Percentiles rank a stretch among this genome's conserved stretches.
These are phyloP conservation scores for Hypoxylon perforatum DNA, from an alignment of 495 filamentous ascomycete genomes.

Conservation along the genomic window DNA sequence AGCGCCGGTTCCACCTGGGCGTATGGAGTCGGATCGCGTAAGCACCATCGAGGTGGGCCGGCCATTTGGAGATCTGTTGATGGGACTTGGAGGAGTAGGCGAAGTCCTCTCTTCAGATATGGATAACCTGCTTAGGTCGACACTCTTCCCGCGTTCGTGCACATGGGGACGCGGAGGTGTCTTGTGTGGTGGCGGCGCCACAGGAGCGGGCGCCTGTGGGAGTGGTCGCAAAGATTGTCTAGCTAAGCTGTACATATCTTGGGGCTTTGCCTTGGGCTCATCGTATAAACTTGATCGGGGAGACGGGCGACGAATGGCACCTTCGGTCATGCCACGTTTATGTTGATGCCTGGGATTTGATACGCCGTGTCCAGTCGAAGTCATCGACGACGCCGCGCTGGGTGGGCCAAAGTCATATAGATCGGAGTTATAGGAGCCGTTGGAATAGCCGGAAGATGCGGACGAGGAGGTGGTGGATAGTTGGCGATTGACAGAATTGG, in stretches of 20 bases:
- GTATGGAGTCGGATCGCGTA: slow-evolving; percentile 62
- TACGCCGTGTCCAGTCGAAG: slow-evolving; percentile 68
- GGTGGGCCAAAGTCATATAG: slow-evolving; percentile 74
- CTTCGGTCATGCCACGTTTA: slow-evolving; percentile 82
- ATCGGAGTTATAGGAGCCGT: slow-evolving; percentile 63
- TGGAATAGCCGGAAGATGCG: slow-evolving; percentile 79
- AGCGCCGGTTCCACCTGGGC: slow-evolving; percentile 44
- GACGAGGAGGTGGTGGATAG: slow-evolving; percentile 81
- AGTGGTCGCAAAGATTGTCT: slow-evolving; percentile 83
- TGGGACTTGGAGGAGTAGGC: slow-evolving; percentile 52
- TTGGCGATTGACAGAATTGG: slow-evolving; percentile 69
- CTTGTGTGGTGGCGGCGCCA: slow-evolving; percentile 53
- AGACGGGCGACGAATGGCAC: slow-evolving; percentile 41
- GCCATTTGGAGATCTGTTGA: slow-evolving; percentile 52
- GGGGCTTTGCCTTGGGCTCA: slow-evolving; percentile 56
- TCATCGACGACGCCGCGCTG: slow-evolving; percentile 80
- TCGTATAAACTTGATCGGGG: slow-evolving; percentile 51
- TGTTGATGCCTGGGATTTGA: slow-evolving; percentile 72
- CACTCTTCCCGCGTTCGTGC: slow-evolving; percentile 61
- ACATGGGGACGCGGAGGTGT: slow-evolving; percentile 39
- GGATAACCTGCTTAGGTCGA: slow-evolving; percentile 62
- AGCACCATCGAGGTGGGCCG: slow-evolving; percentile 66
- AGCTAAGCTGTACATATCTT: slow-evolving; percentile 72
- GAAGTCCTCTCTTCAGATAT: slow-evolving; percentile 50
- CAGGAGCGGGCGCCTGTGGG: slow-evolving; percentile 71